Evolutionary conservation across 306 rosid species (phyloP), one percentile per base, ranked within the genome.

Genomic region (Corylus americana): DNA sequence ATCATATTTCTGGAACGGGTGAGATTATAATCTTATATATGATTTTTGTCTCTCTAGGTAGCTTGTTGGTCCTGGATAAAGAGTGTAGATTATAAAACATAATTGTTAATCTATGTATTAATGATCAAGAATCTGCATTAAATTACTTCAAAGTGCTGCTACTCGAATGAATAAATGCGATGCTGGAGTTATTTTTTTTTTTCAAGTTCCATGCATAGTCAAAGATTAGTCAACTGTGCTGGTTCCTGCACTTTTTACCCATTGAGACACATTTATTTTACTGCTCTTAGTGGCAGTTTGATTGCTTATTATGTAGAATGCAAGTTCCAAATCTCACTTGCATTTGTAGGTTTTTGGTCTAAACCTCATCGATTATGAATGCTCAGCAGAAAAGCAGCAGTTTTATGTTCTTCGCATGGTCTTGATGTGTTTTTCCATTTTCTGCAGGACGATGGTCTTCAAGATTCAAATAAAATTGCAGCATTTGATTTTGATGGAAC

Each of bases 401-500:
- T 58, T 74, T 74, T 20, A 42, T 73, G 22, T 57, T 48, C 11
- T 37, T 78, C 18, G 29, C 50, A 45, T 42, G 53, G 71, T 76
- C 53, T 50, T 42, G 12, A 14, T 11, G 17, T 57, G 20, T 53
- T 55, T 67, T 68, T 74, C 77, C 45, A 82, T 78, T 71, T 76
- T 79, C 55, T 79, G 69, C 89, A 91, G 97, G 98, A 92, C 80
- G 93, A 87, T 57, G 92, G 97, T 73, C 89, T 90, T 25, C 87
- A 70, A 73, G 88, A 88, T 82, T 95, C 97, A 73, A 91, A 86
- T 77, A 95, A 95, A 90, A 89, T 95, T 80, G 98, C 98, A 14
- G 98, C 98, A 78, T 95, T 95, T 88, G 98, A 95, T 91, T 95
- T 95, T 82, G 98, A 95, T 85, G 98, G 97, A 55, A 92, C 97